phyloP scores from a whole-genome alignment of 805 yeast genomes.

The Nakazawaea molendinolei region DNA sequence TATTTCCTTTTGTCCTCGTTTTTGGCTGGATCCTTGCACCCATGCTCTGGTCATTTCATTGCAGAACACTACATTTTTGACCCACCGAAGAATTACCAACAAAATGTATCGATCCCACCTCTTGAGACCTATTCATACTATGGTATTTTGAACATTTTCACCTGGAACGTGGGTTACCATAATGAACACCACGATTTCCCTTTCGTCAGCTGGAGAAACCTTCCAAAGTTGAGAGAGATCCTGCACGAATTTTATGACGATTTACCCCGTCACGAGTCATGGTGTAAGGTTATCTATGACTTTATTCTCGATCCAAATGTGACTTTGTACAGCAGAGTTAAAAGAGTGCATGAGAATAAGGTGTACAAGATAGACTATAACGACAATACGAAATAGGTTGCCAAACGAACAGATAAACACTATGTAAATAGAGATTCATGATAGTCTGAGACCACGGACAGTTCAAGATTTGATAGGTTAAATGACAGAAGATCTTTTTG shows the following conservation, averaged over 20 bases:
- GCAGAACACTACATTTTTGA: slow-evolving; percentile 86
- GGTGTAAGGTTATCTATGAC: slow-evolving; percentile 72
- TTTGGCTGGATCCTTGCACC: slow-evolving; percentile 87
- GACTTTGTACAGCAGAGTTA: slow-evolving; percentile 74
- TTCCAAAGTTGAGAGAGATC: slow-evolving; percentile 54
- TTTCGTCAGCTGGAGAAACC: slow-evolving; percentile 81
- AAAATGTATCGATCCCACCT: slow-evolving; percentile 41
- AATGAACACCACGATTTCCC: slow-evolving; percentile 97
- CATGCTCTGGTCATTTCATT: slow-evolving; percentile 91
- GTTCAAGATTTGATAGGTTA: too few species aligned
- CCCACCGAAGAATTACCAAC: slow-evolving; percentile 33
- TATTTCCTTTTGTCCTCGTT: slow-evolving; percentile 75
- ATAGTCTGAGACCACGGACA: too few species aligned
- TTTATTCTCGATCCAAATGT: slow-evolving; percentile 66
- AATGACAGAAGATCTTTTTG: too few species aligned
- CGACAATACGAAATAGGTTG: slow-evolving; percentile 20
- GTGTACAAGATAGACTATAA: slow-evolving; percentile 26
- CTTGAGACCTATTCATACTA: slow-evolving; percentile 85
- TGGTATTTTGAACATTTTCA: slow-evolving; percentile 67
- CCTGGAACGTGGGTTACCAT: slow-evolving; percentile 93
- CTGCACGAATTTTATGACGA: slow-evolving; percentile 81
- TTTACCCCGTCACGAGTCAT: slow-evolving; percentile 67
- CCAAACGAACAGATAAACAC: too few species aligned
- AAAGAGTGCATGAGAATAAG: slow-evolving; percentile 39
- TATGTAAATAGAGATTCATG: too few species aligned